phyloP scores from a whole-genome alignment of 306 rosid genomes.

The Medicago arabica region DNA sequence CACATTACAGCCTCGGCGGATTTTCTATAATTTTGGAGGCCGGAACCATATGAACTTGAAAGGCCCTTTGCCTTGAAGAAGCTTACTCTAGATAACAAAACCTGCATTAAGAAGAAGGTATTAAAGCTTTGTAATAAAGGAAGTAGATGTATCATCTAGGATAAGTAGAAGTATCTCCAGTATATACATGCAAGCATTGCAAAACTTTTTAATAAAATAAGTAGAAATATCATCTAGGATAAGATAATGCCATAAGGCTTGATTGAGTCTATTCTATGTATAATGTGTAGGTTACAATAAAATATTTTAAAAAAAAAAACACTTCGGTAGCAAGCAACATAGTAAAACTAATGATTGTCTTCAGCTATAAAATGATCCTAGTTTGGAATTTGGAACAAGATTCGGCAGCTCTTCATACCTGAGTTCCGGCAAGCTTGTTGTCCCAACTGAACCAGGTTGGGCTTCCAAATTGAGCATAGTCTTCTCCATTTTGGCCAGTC shows the following conservation, averaged over 20 bases:
- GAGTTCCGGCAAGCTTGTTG: conserved; percentile 94
- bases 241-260: background rate
- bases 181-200: conserved; percentile 3
- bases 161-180: background rate
- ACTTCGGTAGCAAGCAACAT: conserved; percentile 20
- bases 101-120: conserved; percentile 62
- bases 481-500: conserved; percentile 67
- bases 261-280: conserved; percentile 19
- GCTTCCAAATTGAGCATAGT: conserved; percentile 72
- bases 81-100: conserved; percentile 84
- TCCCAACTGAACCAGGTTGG: conserved; percentile 99
- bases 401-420: conserved; percentile 48
- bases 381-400: conserved; percentile 30
- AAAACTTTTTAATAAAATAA: no score
- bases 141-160: no score
- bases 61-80: conserved; percentile 66
- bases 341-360: conserved; percentile 15
- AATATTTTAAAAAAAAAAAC: background rate
- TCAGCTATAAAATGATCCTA: conserved; percentile 20
- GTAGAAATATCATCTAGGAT: background rate
- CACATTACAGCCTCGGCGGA: conserved; percentile 97
- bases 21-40: conserved; percentile 63
- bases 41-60: conserved; percentile 52
- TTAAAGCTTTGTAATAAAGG: background rate
- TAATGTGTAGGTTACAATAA: conserved; percentile 6